Evolutionary conservation across 2,329 filamentous ascomycete genomes (phyloP), one percentile per base, ranked within the genome.

Genomic region (Verticillium tricorpus): DNA sequence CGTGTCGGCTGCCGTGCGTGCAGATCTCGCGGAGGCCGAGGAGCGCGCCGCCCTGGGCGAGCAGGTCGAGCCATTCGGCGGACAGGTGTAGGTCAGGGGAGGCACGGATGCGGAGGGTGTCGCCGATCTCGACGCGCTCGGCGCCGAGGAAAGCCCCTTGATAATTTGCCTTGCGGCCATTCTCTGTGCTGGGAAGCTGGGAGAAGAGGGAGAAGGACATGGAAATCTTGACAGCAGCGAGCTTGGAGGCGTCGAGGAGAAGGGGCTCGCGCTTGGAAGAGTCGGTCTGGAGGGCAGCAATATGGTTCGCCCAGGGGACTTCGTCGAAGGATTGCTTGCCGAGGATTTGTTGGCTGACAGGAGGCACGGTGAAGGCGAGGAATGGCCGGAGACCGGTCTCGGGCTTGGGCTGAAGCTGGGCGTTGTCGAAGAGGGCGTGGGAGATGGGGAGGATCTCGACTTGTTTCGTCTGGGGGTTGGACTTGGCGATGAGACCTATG

Each of bases 61-160:
- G 45, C 9, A 50, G 40, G 3, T 74, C 66, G 25, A 72, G 70
- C 19, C 76, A 66, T 25, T 81, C 77, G 2, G 72, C 66, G 1
- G 75, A 72, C 17, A 54, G 17, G 14, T 8, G 6, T 1, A 31
- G 7, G 25, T 34, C 25, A 28, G 11, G 54, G 12, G 31, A 31
- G 3, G 77, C 73, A 58, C 75, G 77, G 45, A 84, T 69, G 32
- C 84, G 78, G 56, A 87, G 74, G 2, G 80, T 75, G 60, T 84
- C 81, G 35, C 76, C 77, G 6, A 80, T 67, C 63, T 78, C 75
- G 54, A 84, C 72, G 55, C 81, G 78, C 66, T 84, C 81, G 7
- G 80, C 79, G 37, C 81, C 81, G 12, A 84, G 74, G 68, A 83
- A 84, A 45, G 80, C 75, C 31, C 81, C 81, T 57, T 77, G 78